Base-by-base conservation (phyloP, 2,329 filamentous ascomycete genomes). In the Colletotrichum kahawae region DNA sequence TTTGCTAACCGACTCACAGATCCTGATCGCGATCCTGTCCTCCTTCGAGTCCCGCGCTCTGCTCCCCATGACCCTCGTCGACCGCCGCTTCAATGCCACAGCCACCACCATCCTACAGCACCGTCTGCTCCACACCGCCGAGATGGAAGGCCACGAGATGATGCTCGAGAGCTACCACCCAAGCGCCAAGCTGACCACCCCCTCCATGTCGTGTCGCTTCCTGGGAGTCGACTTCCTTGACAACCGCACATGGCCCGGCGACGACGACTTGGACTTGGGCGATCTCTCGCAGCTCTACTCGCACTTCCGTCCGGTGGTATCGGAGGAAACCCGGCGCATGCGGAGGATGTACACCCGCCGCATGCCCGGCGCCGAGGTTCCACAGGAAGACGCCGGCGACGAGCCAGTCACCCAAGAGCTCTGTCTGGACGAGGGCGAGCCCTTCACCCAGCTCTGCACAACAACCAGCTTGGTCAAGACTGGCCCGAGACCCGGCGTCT, bases 91-190 rank as follows among this genome's bases (percentile, higher is more conserved):
- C 79, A 89, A 93, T 81, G 90, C 87, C 54, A 81, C 94, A 54
- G 88, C 93, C 71, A 84, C 92, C 6, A 90, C 91, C 31, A 89
- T 95, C 59, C 84, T 95, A 9, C 90, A 94, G 77, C 88, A 89
- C 64, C 92, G 94, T 38, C 87, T 95, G 3, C 84, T 92, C 62
- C 82, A 88, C 24, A 90, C 91, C 24, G 88, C 91, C 6, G 84
- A 89, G 4, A 84, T 93, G 9, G 84, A 89, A 48, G 89, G 91
- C 48, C 91, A 95, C 80, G 90, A 92, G 69, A 84, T 97, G 51
- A 91, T 96, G 48, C 90, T 97, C 56, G 94, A 96, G 84, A 95
- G 93, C 82, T 96, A 94, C 80, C 94, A 94, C 77, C 95, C 94
- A 0, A 91, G 88, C 77, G 92, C 90, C 29, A 93, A 92, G 82